Conservation (phyloP, 2,329 filamentous ascomycete species). For the Fusarium decemcellulare region DNA sequence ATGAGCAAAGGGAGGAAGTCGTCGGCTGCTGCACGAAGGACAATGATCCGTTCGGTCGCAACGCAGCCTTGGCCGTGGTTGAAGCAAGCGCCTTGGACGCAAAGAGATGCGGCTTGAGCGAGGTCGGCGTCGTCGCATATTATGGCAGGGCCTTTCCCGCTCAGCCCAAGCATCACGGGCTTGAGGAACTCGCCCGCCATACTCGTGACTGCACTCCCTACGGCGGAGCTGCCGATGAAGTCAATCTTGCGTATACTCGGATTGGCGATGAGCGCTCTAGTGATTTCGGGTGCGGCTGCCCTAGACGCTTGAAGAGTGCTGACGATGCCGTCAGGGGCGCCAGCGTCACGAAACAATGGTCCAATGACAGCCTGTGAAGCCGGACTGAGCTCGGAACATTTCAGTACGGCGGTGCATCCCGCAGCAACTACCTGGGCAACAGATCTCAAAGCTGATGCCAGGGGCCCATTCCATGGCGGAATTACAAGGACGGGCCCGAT, state of each 20-base stretch:
- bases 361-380: conserved; percentile 64
- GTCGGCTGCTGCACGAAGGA: too few species aligned
- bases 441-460: too few species aligned
- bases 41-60: too few species aligned
- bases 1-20: too few species aligned
- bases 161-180: conserved; percentile 83
- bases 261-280: conserved; percentile 75
- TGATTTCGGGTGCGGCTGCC: conserved; percentile 76
- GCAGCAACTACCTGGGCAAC: too few species aligned
- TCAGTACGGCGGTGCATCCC: conserved; percentile 58
- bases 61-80: too few species aligned
- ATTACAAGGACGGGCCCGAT: too few species aligned
- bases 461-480: too few species aligned
- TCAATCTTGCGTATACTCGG: conserved; percentile 81
- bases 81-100: conserved; percentile 49
- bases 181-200: conserved; percentile 81
- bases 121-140: conserved; percentile 86
- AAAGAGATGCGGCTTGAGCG: conserved; percentile 76
- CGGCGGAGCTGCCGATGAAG: conserved; percentile 82
- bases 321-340: conserved; percentile 79
- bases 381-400: conserved; percentile 77
- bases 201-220: conserved; percentile 79
- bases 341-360: conserved; percentile 79
- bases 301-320: conserved; percentile 71
- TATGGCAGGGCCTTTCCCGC: conserved; percentile 84